Evolutionary conservation across 2,329 filamentous ascomycete species (phyloP).

Genomic region (Penicillium sp.): DNA sequence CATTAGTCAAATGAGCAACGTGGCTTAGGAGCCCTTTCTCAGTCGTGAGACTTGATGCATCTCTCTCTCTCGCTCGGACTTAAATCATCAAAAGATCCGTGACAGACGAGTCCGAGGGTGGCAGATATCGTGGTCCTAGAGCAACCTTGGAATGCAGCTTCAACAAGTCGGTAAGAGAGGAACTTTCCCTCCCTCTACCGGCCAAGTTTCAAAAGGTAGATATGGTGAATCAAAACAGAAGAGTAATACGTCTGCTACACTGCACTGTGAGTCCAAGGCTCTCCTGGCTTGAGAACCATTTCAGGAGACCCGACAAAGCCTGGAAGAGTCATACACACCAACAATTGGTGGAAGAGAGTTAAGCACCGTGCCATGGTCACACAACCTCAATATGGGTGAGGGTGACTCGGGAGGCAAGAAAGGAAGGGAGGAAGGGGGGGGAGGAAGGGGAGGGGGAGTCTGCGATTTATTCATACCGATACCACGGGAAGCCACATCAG

Average conservation of each 20-base stretch:
- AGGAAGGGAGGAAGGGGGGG: constrained; percentile 26
- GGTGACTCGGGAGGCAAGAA: constrained; percentile 29
- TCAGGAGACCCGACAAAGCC: constrained; percentile 65
- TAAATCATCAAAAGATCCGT: constrained; percentile 38
- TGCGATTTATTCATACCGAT: constrained; percentile 86
- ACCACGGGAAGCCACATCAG: constrained; percentile 98
- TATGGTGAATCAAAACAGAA: too few species aligned
- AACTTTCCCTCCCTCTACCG: constrained; percentile 69
- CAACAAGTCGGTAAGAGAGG: constrained; percentile 66
- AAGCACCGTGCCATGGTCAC: constrained; percentile 63
- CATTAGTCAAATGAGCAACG: constrained; percentile 38
- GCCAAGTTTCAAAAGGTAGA: constrained; percentile 32
- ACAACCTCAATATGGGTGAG: constrained; percentile 46
- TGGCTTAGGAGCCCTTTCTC: constrained; percentile 45
- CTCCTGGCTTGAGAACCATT: constrained; percentile 70
- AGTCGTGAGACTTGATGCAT: constrained; percentile 54
- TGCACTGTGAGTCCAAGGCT: constrained; percentile 78
- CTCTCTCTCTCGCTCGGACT: constrained; percentile 48
- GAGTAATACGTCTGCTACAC: constrained; percentile 65
- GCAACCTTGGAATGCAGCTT: constrained; percentile 67
- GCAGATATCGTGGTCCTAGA: constrained; percentile 56
- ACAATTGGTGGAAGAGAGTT: constrained; percentile 86
- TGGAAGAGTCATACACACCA: constrained; percentile 82
- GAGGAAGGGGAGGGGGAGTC: constrained; percentile 32
- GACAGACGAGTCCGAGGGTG: constrained; percentile 43